Conservation (phyloP, 2,329 filamentous ascomycete genomes). For the Exophiala viscosa region DNA sequence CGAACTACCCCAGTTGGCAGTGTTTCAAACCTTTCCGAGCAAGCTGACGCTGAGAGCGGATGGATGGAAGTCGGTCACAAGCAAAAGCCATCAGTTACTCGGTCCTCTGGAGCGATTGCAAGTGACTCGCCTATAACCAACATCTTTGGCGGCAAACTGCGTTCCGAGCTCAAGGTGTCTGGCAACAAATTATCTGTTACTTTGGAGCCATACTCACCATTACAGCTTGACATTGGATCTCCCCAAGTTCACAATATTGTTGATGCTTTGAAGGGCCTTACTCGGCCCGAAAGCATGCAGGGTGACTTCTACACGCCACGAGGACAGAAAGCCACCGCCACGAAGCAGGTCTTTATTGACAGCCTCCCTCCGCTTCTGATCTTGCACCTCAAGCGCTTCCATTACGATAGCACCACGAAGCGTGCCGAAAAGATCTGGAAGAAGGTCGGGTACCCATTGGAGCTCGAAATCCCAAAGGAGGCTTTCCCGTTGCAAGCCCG, state of each 20-base stretch:
- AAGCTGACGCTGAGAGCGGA: slow-evolving; percentile 53
- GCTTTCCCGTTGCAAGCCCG: slow-evolving; percentile 75
- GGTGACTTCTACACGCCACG: slow-evolving; percentile 78
- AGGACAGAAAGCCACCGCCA: slow-evolving; percentile 71
- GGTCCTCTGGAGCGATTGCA: slow-evolving; percentile 72
- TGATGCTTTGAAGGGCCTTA: slow-evolving; percentile 82
- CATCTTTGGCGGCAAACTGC: slow-evolving; percentile 87
- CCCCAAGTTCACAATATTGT: slow-evolving; percentile 84
- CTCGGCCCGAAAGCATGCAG: slow-evolving; percentile 76
- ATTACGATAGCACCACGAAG: slow-evolving; percentile 76
- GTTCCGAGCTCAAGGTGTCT: slow-evolving; percentile 82
- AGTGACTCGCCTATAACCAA: slow-evolving; percentile 81
- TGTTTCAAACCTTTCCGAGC: slow-evolving; percentile 45
- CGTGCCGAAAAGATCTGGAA: slow-evolving; percentile 98
- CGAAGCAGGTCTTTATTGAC: slow-evolving; percentile 94
- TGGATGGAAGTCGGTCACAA: slow-evolving; percentile 95
- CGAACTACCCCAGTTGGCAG: slow-evolving; percentile 42
- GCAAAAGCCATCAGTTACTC: slow-evolving; percentile 80
- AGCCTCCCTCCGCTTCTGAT: slow-evolving; percentile 87
- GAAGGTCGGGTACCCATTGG: slow-evolving; percentile 90
- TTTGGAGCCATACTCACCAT: slow-evolving; percentile 85
- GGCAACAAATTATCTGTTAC: slow-evolving; percentile 89
- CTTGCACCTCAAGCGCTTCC: slow-evolving; percentile 93
- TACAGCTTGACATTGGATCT: slow-evolving; percentile 91
- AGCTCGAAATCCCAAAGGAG: slow-evolving; percentile 89